Evolutionary conservation across 805 yeast genomes (phyloP).

Genomic region (Cyberlindnera mrakii): DNA sequence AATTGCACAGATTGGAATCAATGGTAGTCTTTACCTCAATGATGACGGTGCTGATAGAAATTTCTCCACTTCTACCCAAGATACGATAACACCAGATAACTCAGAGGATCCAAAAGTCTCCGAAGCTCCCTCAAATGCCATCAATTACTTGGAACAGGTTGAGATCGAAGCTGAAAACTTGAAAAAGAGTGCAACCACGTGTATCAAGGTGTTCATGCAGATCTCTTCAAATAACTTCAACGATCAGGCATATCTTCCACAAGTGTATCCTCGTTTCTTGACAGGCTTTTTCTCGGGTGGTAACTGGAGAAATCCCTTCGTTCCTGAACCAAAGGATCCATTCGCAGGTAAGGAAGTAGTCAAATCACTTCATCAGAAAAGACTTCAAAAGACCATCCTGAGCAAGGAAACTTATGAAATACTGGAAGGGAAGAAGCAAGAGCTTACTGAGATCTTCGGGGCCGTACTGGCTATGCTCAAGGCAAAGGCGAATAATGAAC

Average conservation of each 20-base stretch:
- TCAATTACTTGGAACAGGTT: slow-evolving; percentile 31
- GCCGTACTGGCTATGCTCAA: slow-evolving; percentile 38
- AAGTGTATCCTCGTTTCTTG: slow-evolving; percentile 63
- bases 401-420: slow-evolving; percentile 41
- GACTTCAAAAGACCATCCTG: slow-evolving; percentile 38
- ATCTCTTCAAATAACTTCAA: slow-evolving; percentile 23
- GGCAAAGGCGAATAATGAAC: slow-evolving; percentile 31
- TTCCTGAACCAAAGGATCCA: slow-evolving; percentile 30
- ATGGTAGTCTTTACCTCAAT: slow-evolving; percentile 53
- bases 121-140: background rate
- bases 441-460: slow-evolving; percentile 32
- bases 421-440: slow-evolving; percentile 31
- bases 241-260: slow-evolving; percentile 39
- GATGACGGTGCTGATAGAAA: slow-evolving; percentile 5
- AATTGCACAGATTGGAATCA: slow-evolving; percentile 57
- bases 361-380: slow-evolving; percentile 17
- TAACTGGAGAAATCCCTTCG: slow-evolving; percentile 71
- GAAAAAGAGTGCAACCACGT: slow-evolving; percentile 25
- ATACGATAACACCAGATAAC: slow-evolving; percentile 14
- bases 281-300: slow-evolving; percentile 68
- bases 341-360: slow-evolving; percentile 22
- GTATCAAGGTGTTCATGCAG: slow-evolving; percentile 26
- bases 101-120: slow-evolving; percentile 5
- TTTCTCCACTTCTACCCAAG: slow-evolving; percentile 16
- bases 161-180: slow-evolving; percentile 34